Evolutionary conservation across 2,329 filamentous ascomycete species (phyloP).

Genomic region (Diaporthe capsici): DNA sequence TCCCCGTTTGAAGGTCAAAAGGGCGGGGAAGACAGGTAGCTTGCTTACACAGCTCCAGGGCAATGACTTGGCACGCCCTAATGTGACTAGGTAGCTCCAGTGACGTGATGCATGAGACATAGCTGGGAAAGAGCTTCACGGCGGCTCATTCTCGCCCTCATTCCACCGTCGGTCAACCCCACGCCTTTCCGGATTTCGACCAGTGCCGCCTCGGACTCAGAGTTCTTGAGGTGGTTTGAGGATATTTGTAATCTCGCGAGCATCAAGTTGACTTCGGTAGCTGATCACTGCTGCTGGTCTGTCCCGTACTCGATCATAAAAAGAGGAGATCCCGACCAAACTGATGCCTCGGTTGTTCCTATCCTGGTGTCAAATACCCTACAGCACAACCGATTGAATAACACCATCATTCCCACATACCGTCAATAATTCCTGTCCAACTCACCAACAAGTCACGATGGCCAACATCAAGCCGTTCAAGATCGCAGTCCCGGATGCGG

Average conservation of each 20-base stretch:
- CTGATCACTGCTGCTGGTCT: not conserved
- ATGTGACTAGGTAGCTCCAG: constrained; percentile 2
- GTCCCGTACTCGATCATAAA: not conserved
- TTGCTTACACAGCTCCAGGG: constrained; percentile 4
- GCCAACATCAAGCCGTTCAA: constrained; percentile 52
- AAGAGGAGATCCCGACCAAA: not conserved
- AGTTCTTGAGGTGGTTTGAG: not conserved
- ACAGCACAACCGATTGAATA: not conserved
- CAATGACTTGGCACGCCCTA: constrained; percentile 26
- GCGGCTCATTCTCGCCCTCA: not conserved
- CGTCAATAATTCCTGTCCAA: not conserved
- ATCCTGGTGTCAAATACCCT: too few relatives aligned
- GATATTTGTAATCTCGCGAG: constrained; percentile 9
- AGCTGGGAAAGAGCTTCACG: not conserved
- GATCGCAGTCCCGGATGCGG: constrained; percentile 52
- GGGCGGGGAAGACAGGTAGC: constrained; percentile 17
- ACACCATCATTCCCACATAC: not conserved
- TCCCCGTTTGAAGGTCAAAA: not conserved
- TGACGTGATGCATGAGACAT: constrained; percentile 19
- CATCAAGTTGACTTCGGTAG: not conserved
- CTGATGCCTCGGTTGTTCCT: not conserved
- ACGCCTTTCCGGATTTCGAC: constrained; percentile 6
- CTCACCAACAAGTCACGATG: not conserved
- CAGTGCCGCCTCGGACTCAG: not conserved
- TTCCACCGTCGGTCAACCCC: not conserved